Conservation (phyloP, 1,284 basidiomycete species). For the Microbotryum saponariae region DNA sequence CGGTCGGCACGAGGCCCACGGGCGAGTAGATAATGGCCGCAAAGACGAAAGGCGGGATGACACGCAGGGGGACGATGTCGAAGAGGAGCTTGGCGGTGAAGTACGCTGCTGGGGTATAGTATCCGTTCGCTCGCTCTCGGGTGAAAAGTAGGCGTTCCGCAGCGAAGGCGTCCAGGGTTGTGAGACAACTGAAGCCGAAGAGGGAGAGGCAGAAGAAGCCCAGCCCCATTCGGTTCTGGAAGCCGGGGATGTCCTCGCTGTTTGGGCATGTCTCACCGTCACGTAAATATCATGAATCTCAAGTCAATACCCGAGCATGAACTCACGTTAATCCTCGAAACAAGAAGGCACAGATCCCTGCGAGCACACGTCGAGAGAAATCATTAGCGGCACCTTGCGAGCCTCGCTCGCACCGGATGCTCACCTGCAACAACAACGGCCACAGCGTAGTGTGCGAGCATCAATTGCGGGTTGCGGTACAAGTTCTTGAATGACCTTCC, state of each 20-base stretch:
- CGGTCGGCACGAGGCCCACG: conserved; percentile 83
- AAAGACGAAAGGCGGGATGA: conserved; percentile 88
- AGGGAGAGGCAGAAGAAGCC: conserved; percentile 94
- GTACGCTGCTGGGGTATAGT: conserved; percentile 91
- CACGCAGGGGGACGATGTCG: conserved; percentile 85
- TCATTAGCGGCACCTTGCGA: not conserved
- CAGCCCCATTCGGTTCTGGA: conserved; percentile 77
- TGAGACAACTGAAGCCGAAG: conserved; percentile 92
- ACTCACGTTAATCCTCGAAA: conserved; percentile 66
- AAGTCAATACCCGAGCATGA: conserved; percentile 2
- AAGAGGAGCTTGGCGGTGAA: conserved; percentile 94
- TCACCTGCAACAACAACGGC: conserved; percentile 71
- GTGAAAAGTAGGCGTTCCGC: conserved; percentile 93
- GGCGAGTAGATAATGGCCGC: conserved; percentile 89
- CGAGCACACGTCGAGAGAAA: conserved; percentile 4
- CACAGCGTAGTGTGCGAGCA: conserved; percentile 81
- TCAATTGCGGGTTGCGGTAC: conserved; percentile 74
- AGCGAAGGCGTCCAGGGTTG: conserved; percentile 83
- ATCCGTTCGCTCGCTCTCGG: conserved; percentile 92
- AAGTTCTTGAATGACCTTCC: conserved; percentile 97
- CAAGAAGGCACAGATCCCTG: conserved; percentile 73
- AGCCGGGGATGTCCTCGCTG: conserved; percentile 84
- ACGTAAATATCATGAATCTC: conserved; percentile 18
- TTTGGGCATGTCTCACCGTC: conserved; percentile 15
- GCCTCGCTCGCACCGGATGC: conserved; percentile 38